Conservation (phyloP, 495 filamentous ascomycete genomes). For the Talaromyces borbonicus region DNA sequence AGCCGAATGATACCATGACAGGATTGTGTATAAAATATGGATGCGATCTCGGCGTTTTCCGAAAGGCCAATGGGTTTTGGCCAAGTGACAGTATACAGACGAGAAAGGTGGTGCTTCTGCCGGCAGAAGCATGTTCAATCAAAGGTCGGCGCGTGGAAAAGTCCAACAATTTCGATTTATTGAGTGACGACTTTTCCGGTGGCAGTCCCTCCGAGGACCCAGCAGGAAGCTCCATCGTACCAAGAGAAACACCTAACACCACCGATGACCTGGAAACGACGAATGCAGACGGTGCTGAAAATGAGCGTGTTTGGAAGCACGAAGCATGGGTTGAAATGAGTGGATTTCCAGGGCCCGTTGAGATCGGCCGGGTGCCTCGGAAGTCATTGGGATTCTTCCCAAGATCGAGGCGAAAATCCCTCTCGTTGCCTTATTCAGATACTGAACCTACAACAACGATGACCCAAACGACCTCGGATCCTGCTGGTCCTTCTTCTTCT, state of each 20-base stretch:
- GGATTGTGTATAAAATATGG: constrained; percentile 85
- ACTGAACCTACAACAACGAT: constrained; percentile 21
- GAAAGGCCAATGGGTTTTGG: constrained; percentile 89
- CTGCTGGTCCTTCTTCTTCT: constrained; percentile 16
- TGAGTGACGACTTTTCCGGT: constrained; percentile 18
- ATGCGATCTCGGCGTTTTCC: constrained; percentile 66
- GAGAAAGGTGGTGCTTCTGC: constrained; percentile 69
- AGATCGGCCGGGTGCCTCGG: constrained; percentile 78
- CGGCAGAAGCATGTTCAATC: constrained; percentile 80
- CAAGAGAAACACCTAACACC: constrained; percentile 16
- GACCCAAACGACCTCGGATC: constrained; percentile 10
- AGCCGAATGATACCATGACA: constrained; percentile 71
- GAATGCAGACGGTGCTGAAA: constrained; percentile 25
- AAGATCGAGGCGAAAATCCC: constrained; percentile 73
- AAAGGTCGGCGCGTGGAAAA: constrained; percentile 51
- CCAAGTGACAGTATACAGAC: constrained; percentile 81
- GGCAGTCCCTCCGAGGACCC: constrained; percentile 23
- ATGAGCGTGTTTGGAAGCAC: constrained; percentile 63
- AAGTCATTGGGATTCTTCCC: constrained; percentile 85
- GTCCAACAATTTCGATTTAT: constrained; percentile 23
- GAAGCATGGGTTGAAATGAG: constrained; percentile 79
- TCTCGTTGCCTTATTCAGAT: constrained; percentile 41
- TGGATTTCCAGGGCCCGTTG: constrained; percentile 55
- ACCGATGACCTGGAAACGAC: constrained; percentile 12
- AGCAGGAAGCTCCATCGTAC: constrained; percentile 34